phyloP scores from a whole-genome alignment of 192 early-diverging fungal genomes.

The Backusella mclennaniae region DNA sequence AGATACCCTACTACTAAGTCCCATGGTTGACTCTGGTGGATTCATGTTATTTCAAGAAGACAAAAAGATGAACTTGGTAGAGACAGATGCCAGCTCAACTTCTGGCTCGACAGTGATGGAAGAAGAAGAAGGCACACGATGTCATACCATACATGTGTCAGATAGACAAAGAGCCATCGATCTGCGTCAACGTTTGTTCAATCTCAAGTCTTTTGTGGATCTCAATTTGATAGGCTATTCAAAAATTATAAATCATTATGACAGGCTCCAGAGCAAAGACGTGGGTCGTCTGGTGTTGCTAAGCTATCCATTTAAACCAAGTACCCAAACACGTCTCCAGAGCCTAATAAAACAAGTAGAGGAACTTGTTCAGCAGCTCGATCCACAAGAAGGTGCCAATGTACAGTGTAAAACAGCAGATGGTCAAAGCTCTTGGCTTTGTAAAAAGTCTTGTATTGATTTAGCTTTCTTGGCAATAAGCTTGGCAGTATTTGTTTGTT shows the following conservation, averaged over 20 bases:
- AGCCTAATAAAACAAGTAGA: constrained; percentile 42
- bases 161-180: constrained; percentile 46
- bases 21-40: background rate
- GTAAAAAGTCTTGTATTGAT: constrained; percentile 42
- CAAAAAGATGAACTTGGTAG: background rate
- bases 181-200: constrained; percentile 77
- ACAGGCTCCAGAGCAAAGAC: constrained; percentile 72
- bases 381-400: constrained; percentile 59
- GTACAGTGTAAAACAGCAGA: constrained; percentile 41
- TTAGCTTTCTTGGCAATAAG: constrained; percentile 51
- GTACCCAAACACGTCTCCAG: constrained; percentile 47
- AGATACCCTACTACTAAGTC: constrained; percentile 31
- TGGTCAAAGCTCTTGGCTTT: constrained; percentile 8
- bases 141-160: background rate
- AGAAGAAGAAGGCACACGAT: background rate
- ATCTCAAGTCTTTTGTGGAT: constrained; percentile 84
- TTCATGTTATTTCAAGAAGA: background rate
- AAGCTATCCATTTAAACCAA: constrained; percentile 69
- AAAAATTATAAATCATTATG: constrained; percentile 97
- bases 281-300: constrained; percentile 67
- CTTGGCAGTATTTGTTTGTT: constrained; percentile 55
- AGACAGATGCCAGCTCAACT: background rate
- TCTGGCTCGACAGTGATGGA: background rate
- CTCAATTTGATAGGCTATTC: constrained; percentile 90
- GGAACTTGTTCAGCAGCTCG: constrained; percentile 57